phyloP scores from a whole-genome alignment of 2,329 filamentous ascomycete genomes.

The Chalaropsis thielavioides region DNA sequence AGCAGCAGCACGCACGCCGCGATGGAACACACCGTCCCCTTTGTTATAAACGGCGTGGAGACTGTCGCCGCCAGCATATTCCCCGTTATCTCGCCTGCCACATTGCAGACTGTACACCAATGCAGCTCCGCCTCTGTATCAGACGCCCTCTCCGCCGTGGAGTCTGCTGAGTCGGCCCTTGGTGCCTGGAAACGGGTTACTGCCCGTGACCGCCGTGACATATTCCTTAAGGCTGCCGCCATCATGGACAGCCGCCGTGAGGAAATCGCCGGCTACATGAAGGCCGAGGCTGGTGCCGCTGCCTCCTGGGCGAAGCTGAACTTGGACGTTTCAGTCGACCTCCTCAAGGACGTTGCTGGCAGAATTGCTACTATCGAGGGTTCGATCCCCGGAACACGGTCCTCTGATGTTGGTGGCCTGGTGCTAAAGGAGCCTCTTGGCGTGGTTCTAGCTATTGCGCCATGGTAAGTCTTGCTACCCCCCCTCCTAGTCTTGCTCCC shows the following conservation, averaged over 20 bases:
- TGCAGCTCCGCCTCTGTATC: constrained; percentile 42
- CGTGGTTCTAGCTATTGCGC: constrained; percentile 63
- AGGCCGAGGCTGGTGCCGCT: constrained; percentile 32
- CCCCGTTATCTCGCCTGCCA: constrained; percentile 42
- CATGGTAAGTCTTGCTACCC: constrained; percentile 44
- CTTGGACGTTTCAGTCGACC: constrained; percentile 25
- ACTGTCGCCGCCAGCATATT: constrained; percentile 35
- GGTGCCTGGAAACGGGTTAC: constrained; percentile 52
- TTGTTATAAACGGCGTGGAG: constrained; percentile 33
- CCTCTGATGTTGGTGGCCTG: constrained; percentile 35
- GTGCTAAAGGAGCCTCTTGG: constrained; percentile 64
- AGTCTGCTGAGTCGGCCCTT: constrained; percentile 50
- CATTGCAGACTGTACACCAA: constrained; percentile 37
- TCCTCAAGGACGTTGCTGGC: constrained; percentile 32
- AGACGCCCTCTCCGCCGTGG: constrained; percentile 39
- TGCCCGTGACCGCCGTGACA: constrained; percentile 46
- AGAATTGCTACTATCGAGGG: constrained; percentile 29
- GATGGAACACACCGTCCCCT: constrained; percentile 24
- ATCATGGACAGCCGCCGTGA: constrained; percentile 44
- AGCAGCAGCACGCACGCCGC: not conserved
- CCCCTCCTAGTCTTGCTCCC: not conserved
- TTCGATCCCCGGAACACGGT: constrained; percentile 25
- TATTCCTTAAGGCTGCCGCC: constrained; percentile 55
- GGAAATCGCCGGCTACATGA: constrained; percentile 47
- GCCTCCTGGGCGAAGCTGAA: constrained; percentile 31